These are phyloP conservation scores for Didymella pinodella DNA, from an alignment of 2,329 filamentous ascomycete species.

Conservation along the genomic window DNA sequence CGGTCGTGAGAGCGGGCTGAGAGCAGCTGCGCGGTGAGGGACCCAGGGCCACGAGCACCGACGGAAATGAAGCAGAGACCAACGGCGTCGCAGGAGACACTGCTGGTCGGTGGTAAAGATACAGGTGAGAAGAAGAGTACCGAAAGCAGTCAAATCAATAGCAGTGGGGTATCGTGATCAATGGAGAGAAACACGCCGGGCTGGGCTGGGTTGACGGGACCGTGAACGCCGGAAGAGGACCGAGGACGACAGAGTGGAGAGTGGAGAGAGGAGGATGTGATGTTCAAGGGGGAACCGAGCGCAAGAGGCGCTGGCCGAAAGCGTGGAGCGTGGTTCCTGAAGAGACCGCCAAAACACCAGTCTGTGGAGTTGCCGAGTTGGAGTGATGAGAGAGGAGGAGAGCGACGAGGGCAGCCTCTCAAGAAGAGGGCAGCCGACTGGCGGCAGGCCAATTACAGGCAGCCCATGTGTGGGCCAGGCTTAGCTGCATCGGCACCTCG, in stretches of 20 bases:
- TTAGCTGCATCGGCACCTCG: conserved; percentile 12
- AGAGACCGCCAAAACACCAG: conserved; percentile 49
- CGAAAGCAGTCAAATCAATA: conserved; percentile 35
- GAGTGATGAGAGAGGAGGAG: conserved; percentile 37
- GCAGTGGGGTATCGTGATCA: conserved; percentile 48
- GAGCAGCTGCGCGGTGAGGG: conserved; percentile 31
- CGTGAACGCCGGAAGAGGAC: conserved; percentile 51
- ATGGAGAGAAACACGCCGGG: conserved; percentile 37
- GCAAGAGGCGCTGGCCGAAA: conserved; percentile 54
- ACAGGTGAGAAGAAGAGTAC: conserved; percentile 31
- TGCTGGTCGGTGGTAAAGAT: conserved; percentile 28
- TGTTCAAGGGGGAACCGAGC: conserved; percentile 47
- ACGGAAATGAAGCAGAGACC: conserved; percentile 23
- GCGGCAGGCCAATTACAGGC: conserved; percentile 21
- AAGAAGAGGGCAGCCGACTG: conserved; percentile 33
- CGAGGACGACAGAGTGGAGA: conserved; percentile 39
- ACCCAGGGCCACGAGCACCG: conserved; percentile 24
- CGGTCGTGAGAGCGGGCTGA: conserved; percentile 45
- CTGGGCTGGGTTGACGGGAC: conserved; percentile 37
- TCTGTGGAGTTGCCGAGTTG: conserved; percentile 34
- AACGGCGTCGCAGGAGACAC: conserved; percentile 28
- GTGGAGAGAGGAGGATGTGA: conserved; percentile 39
- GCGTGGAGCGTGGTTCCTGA: conserved; percentile 46
- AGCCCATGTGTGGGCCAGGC: conserved; percentile 31
- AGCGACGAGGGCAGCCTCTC: conserved; percentile 34